Evolutionary conservation across 108 stramenopile genomes (phyloP).

Genomic region (Seminavis robusta): DNA sequence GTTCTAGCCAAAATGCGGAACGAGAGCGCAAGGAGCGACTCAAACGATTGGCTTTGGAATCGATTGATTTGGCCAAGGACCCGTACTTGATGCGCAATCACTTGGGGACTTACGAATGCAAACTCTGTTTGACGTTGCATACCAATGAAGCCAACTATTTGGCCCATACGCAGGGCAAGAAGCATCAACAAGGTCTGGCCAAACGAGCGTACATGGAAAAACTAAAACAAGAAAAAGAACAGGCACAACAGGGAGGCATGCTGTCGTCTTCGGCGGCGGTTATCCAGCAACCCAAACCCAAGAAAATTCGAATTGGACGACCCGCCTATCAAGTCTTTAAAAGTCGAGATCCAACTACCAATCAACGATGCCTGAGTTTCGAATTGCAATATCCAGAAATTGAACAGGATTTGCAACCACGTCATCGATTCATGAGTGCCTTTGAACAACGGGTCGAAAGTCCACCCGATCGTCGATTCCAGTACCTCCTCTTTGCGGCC

Average conservation of each 20-base stretch:
- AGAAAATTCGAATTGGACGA: conserved; percentile 90
- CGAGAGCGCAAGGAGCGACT: conserved; percentile 97
- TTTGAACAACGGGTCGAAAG: conserved; percentile 97
- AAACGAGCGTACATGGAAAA: conserved; percentile 88
- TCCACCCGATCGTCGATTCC: conserved; percentile 92
- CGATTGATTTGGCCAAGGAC: conserved; percentile 98
- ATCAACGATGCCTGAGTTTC: conserved; percentile 92
- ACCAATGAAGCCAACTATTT: conserved; percentile 98
- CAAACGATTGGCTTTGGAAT: conserved; percentile 95
- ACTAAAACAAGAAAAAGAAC: conserved; percentile 46
- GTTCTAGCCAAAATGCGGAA: conserved; percentile 82
- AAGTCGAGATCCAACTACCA: conserved; percentile 73
- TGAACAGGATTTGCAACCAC: conserved; percentile 89
- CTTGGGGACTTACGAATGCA: conserved; percentile 98
- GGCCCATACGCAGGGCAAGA: conserved; percentile 99
- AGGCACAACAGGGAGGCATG: conserved; percentile 6
- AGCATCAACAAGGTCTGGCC: conserved; percentile 96
- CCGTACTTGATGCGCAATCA: conserved; percentile 99
- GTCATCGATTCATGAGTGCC: conserved; percentile 99
- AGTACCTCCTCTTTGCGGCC: conserved; percentile 97
- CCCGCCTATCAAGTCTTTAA: conserved; percentile 99
- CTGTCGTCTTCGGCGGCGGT: neutral
- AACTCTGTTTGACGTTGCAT: conserved; percentile 97
- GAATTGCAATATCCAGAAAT: conserved; percentile 96
- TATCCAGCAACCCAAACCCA: conserved; percentile 1